phyloP scores from a whole-genome alignment of 2,329 filamentous ascomycete species.

The Aureobasidium sp. region DNA sequence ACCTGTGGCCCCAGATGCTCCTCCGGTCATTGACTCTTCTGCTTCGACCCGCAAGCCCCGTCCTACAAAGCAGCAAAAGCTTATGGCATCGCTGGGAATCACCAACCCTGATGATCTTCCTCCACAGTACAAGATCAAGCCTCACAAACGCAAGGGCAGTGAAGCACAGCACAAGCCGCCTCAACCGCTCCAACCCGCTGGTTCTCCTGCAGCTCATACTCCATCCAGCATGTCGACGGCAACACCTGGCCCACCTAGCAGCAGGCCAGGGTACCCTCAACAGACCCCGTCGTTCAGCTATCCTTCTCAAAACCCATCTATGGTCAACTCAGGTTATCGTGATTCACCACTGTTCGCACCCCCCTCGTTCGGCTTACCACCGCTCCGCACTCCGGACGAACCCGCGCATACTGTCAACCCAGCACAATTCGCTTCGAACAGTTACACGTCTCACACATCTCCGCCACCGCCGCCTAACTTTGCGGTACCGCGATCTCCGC shows the following conservation, averaged over 20 bases:
- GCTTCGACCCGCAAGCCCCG: constrained; percentile 90
- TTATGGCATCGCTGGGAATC: constrained; percentile 80
- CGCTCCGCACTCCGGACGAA: constrained; percentile 13
- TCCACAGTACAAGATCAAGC: constrained; percentile 70
- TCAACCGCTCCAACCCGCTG: constrained; percentile 23
- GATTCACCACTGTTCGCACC: constrained; percentile 21
- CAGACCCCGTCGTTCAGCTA: constrained; percentile 21
- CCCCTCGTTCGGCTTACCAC: constrained; percentile 16
- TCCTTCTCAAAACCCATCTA: constrained; percentile 14
- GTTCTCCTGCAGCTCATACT: constrained; percentile 21
- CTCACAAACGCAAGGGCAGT: constrained; percentile 58
- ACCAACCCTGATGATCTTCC: constrained; percentile 86
- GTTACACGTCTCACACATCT: constrained; percentile 9
- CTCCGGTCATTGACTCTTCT: constrained; percentile 77
- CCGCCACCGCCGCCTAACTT: constrained; percentile 12
- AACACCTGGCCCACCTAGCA: constrained; percentile 7
- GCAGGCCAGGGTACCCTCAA: constrained; percentile 17
- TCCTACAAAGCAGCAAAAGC: constrained; percentile 92
- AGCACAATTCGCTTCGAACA: constrained; percentile 12
- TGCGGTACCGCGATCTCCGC: not conserved
- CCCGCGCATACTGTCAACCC: constrained; percentile 15
- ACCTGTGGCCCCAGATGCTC: constrained; percentile 76
- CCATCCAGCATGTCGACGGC: constrained; percentile 14
- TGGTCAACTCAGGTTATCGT: constrained; percentile 18
- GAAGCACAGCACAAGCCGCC: constrained; percentile 18